phyloP scores from a whole-genome alignment of 768 basidiomycete genomes.

The Lentinus tigrinus region DNA sequence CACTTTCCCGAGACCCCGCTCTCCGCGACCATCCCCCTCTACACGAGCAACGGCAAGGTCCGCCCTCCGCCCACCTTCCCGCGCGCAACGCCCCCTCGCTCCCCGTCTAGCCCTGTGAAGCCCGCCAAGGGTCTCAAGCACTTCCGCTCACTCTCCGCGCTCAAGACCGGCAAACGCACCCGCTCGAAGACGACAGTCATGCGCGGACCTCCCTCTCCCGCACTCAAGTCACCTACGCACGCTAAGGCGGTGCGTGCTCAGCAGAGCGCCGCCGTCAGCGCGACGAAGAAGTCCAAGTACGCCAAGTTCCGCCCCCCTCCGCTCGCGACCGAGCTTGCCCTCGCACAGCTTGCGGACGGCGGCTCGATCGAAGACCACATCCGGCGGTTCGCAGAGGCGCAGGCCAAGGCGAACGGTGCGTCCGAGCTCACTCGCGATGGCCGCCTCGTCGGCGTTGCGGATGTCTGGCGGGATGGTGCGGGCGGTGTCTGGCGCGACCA shows the following conservation, averaged over 20 bases:
- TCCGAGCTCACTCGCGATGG: slow-evolving; percentile 21
- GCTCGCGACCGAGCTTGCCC: slow-evolving; percentile 62
- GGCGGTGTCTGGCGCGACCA: slow-evolving; percentile 72
- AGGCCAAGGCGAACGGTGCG: slow-evolving; percentile 44
- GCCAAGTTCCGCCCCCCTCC: slow-evolving; percentile 52
- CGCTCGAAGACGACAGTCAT: slow-evolving; percentile 36
- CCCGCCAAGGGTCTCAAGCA: slow-evolving; percentile 36
- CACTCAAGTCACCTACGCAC: slow-evolving; percentile 12
- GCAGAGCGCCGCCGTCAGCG: slow-evolving; percentile 33
- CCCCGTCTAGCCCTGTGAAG: slow-evolving; percentile 20
- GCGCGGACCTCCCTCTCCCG: slow-evolving; percentile 27
- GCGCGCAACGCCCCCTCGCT: slow-evolving; percentile 7
- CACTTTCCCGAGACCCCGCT: slow-evolving; percentile 53
- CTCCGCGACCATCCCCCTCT: slow-evolving; percentile 14
- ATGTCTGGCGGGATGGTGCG: slow-evolving; percentile 57
- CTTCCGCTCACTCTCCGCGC: slow-evolving; percentile 52
- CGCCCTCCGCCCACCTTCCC: slow-evolving; percentile 17
- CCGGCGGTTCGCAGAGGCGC: slow-evolving; percentile 51
- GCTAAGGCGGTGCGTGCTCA: slow-evolving; percentile 16
- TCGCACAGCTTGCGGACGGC: slow-evolving; percentile 70
- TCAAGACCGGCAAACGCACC: slow-evolving; percentile 35
- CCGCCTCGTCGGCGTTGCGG: slow-evolving; percentile 39
- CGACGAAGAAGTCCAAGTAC: slow-evolving; percentile 45
- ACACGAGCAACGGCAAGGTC: slow-evolving; percentile 8
- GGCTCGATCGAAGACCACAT: slow-evolving; percentile 56